Base-by-base conservation (phyloP, 345 rosid genomes). In the Ricinus communis region DNA sequence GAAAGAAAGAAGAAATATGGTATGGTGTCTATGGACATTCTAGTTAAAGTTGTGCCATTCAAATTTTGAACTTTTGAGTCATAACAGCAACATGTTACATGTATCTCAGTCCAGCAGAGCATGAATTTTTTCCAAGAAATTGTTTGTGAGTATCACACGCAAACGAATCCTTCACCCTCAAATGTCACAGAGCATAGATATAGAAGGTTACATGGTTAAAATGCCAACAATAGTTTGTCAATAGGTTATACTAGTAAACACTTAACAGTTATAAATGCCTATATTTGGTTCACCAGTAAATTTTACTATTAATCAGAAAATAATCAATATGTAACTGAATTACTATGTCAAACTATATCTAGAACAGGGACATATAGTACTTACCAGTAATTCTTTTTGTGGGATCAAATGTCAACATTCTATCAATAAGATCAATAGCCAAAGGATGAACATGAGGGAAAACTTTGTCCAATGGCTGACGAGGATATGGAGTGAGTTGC, bases 321-420 rank as follows among this genome's bases (percentile, higher is more conserved):
- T 33, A 6, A 33, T 33, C 38, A 33, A n/a, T 33, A 33, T 33
- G 6, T 2, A 33, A 33, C 38, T 33, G 6, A 33, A 33, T 33
- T 33, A 6, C 6, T 33, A 33, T 2, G 38, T 33, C 6, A 2
- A 33, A 33, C 10, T 55, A 5, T 56, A 30, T 38, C 5, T 9
- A 27, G 27, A 62, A 54, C 45, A n/a, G 68, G 71, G 54, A 33
- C n/a, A n/a, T 24, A 66, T 18, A 45, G 47, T 40, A 83, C 83
- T 80, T 73, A 89, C 99, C 99, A 60, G 98, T 93, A 74, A 95
- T 93, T 85, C 99, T 87, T 86, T 30, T 88, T 16, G 86, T 80
- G 25, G 98, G 99, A 78, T 96, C 98, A 80, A 93, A 93, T 58
- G 98, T 87, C 77, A 96, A 72, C 99, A 96, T 93, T 83, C 67